Base-by-base conservation (phyloP, 306 rosid species). In the Vigna trinervia region DNA sequence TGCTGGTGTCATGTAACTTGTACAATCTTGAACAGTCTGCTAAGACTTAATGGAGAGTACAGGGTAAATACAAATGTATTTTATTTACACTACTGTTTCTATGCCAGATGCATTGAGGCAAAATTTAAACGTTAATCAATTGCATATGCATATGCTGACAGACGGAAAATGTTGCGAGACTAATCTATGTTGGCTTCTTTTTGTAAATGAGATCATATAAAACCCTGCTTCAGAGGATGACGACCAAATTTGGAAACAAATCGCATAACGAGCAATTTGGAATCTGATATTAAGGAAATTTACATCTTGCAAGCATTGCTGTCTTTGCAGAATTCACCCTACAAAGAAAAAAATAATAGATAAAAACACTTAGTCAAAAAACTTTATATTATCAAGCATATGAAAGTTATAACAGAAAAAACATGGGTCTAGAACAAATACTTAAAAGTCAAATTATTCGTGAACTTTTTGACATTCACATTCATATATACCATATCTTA, bases 241-340 rank as follows among this genome's bases (percentile, higher is more conserved):
- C 14, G 59, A 73, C 20, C 46, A 63, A 63, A 62, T 54, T 41
- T 63, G 74, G 74, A 12, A 43, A 53, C 17, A 80, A 45, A 64
- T 28, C 34, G 46, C 32, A 26, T 74, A 17, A 20, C 5, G 2
- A 73, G 62, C 68, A 64, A 67, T 76, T 19, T 28, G 69, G 50
- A 19, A 60, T 70, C 17, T 11, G 63, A 61, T 65, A 63, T 48
- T 46, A 5, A 7, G 72, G 69, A 61, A 76, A 56, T 82, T 86
- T 80, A 86, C 90, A 85, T 86, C 83, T 86, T 86, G 85, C 96
- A 92, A 81, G 90, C 75, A 56, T 82, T 82, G 79, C 17, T 82
- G 58, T 90, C 94, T 36, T 84, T 89, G 73, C 97, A 95, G 70
- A 59, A 83, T 87, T 89, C 91, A 73, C 73, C 88, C 96, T 95